Evolutionary conservation across 1,284 basidiomycete genomes (phyloP).

Genomic region (Phellopilus nigrolimitatus): DNA sequence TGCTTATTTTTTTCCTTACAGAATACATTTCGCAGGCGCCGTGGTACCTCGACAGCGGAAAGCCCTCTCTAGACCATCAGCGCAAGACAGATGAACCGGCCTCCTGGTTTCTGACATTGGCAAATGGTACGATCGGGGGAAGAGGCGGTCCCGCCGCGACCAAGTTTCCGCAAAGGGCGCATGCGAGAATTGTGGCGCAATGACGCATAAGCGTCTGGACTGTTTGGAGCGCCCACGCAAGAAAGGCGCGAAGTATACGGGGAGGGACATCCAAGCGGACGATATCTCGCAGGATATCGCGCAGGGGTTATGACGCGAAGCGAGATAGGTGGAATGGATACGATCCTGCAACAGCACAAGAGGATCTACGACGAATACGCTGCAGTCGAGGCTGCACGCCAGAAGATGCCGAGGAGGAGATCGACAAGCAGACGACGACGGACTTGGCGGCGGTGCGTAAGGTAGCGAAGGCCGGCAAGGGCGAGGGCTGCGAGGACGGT

Average conservation of each 20-base stretch:
- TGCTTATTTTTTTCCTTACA: conserved; percentile 28
- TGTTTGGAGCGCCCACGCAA: conserved; percentile 96
- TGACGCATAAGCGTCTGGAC: conserved; percentile 89
- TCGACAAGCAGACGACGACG: conserved; percentile 94
- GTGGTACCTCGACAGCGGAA: conserved; percentile 95
- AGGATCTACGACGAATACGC: conserved; percentile 91
- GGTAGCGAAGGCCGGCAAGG: conserved; percentile 77
- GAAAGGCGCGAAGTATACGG: conserved; percentile 93
- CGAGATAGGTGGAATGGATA: conserved; percentile 99
- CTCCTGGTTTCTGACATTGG: conserved; percentile 71
- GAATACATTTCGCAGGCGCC: conserved; percentile 95
- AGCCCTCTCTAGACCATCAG: conserved; percentile 91
- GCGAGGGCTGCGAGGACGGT: conserved; percentile 46
- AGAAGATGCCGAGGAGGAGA: conserved; percentile 90
- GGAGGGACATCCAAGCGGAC: conserved; percentile 87
- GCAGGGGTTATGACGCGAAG: conserved; percentile 90
- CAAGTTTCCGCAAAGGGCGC: conserved; percentile 97
- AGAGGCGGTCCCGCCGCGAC: conserved; percentile 86
- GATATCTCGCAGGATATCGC: conserved; percentile 82
- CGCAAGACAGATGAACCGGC: conserved; percentile 71
- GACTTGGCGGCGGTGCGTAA: conserved; percentile 79
- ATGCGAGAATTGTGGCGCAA: conserved; percentile 97
- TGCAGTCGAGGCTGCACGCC: conserved; percentile 86
- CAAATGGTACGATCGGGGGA: conserved; percentile 92
- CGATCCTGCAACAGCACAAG: conserved; percentile 82